These are phyloP conservation scores for Rhynchosporium graminicola DNA, from an alignment of 2,329 filamentous ascomycete genomes.

Conservation along the genomic window DNA sequence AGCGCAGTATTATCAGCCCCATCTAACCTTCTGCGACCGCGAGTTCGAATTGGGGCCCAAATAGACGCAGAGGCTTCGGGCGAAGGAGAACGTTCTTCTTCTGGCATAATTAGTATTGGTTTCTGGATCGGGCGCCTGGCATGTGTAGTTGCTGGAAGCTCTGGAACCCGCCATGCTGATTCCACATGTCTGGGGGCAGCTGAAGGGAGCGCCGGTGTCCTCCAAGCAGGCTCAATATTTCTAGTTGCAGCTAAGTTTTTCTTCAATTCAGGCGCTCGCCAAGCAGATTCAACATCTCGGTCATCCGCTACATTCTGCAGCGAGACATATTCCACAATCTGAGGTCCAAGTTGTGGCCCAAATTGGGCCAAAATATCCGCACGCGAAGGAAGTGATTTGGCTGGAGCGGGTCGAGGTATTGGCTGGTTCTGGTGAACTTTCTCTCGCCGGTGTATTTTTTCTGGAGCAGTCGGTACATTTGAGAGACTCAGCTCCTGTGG, in stretches of 20 bases:
- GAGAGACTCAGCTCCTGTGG: slow-evolving; percentile 18
- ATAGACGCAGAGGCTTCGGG: slow-evolving; percentile 34
- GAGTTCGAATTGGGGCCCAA: slow-evolving; percentile 34
- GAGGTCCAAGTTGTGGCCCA: slow-evolving; percentile 36
- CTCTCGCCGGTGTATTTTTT: slow-evolving; percentile 9
- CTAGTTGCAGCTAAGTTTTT: slow-evolving; percentile 23
- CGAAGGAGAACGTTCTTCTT: slow-evolving; percentile 33
- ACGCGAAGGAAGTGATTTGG: slow-evolving; percentile 30
- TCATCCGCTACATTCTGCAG: slow-evolving; percentile 30
- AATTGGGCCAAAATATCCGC: slow-evolving; percentile 38
- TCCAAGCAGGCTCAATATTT: slow-evolving; percentile 38
- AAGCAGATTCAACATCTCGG: slow-evolving; percentile 34
- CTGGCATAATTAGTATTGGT: slow-evolving; percentile 23
- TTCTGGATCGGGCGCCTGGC: slow-evolving; percentile 27
- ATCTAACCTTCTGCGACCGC: slow-evolving; percentile 11
- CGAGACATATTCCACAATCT: slow-evolving; percentile 37
- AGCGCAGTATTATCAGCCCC: not conserved
- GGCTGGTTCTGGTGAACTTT: not conserved
- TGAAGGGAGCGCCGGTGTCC: slow-evolving; percentile 28
- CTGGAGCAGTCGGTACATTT: slow-evolving; percentile 1
- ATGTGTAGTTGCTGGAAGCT: slow-evolving; percentile 19
- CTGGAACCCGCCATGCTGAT: slow-evolving; percentile 37
- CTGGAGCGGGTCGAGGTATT: not conserved
- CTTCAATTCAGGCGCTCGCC: slow-evolving; percentile 30
- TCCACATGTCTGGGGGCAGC: slow-evolving; percentile 28